phyloP scores from a whole-genome alignment of 306 rosid species.

The Rosa persica region DNA sequence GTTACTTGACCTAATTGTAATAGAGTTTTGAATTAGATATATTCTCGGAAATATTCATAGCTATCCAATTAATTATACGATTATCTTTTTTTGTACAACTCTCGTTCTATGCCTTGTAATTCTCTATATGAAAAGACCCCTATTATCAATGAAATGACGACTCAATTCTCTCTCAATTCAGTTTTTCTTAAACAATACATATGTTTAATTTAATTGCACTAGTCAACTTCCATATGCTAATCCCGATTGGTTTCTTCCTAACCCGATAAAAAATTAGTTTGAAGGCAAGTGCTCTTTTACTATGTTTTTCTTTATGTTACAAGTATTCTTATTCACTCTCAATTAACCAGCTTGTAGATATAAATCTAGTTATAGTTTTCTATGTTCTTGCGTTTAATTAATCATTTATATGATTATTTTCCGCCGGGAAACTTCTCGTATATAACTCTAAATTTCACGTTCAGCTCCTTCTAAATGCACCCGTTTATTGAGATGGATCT shows the following conservation, averaged over 20 bases:
- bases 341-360: not conserved
- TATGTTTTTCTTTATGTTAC: not conserved
- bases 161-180: no score
- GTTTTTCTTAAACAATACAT: not conserved
- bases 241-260: not conserved
- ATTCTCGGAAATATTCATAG: no score
- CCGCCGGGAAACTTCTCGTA: not conserved
- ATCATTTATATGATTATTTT: not conserved
- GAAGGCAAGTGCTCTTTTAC: not conserved
- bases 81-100: no score
- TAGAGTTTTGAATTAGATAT: no score
- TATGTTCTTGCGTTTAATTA: not conserved
- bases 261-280: not conserved
- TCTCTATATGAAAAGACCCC: no score
- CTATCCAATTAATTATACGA: no score
- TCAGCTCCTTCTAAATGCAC: not conserved
- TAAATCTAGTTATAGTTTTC: not conserved
- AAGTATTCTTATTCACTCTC: not conserved
- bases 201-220: not conserved
- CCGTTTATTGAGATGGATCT: not conserved
- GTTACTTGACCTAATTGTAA: no score
- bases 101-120: no score
- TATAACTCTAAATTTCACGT: not conserved
- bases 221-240: not conserved
- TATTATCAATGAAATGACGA: no score